A percentile compares a stretch with the other conserved stretches of the same genome.
phyloP scores from a whole-genome alignment of 441 rosid species.

The Adansonia gregorii region DNA sequence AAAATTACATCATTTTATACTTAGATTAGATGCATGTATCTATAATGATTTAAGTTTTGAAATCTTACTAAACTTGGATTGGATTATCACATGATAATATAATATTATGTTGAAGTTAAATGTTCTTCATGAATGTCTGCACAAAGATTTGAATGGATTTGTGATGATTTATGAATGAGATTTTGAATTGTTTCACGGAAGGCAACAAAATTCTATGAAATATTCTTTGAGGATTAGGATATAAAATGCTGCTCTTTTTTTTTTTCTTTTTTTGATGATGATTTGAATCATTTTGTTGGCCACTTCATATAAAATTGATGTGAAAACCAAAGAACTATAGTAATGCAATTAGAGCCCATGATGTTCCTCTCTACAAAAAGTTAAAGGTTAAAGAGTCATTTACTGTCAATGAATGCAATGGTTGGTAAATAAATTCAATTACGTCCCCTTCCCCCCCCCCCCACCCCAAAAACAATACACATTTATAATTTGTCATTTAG shows the following conservation, averaged over 20 bases:
- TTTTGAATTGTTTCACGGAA: background rate
- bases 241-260: slow-evolving; percentile 10
- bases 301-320: background rate
- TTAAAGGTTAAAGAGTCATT: background rate
- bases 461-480: no score
- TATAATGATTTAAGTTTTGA: background rate
- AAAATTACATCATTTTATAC: background rate
- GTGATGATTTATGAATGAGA: background rate
- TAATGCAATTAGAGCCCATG: background rate
- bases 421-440: no score
- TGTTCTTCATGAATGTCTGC: background rate
- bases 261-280: background rate
- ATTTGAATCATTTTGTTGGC: slow-evolving; percentile 10
- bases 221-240: background rate
- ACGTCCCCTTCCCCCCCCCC: no score
- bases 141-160: background rate
- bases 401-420: background rate
- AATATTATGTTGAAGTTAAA: background rate
- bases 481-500: no score
- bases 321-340: background rate
- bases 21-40: background rate
- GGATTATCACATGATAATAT: background rate
- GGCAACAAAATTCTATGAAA: background rate
- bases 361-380: background rate
- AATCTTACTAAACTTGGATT: slow-evolving; percentile 2